Evolutionary conservation across 306 rosid species (phyloP).

Genomic region (Gleditsia sinensis): DNA sequence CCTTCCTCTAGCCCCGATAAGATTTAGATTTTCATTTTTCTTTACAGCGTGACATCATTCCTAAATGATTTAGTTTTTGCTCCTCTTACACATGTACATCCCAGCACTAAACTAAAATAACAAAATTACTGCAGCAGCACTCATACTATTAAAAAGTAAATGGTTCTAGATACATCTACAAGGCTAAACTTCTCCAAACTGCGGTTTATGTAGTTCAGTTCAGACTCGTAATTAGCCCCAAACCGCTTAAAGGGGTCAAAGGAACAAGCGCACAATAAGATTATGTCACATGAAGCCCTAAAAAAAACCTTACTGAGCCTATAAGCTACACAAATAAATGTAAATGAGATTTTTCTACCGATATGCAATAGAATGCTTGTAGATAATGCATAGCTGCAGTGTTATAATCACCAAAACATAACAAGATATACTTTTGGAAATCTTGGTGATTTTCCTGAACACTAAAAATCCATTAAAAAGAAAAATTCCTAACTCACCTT

Average conservation of each 20-base stretch:
- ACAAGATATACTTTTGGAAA: not conserved
- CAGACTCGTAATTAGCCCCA: not conserved
- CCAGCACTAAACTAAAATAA: not conserved
- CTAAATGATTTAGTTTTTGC: not conserved
- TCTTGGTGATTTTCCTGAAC: constrained; percentile 4
- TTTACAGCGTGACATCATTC: not conserved
- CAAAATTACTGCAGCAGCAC: not conserved
- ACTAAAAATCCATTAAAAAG: not conserved
- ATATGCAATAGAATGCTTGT: not conserved
- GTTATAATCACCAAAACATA: not conserved
- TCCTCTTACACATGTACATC: not conserved
- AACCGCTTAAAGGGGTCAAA: not conserved
- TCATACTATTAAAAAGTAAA: not conserved
- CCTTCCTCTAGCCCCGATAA: not conserved
- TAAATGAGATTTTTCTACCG: not conserved
- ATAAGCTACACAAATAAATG: not conserved
- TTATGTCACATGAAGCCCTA: not conserved
- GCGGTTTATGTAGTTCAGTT: not conserved
- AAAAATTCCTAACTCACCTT: not conserved
- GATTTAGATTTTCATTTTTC: not conserved
- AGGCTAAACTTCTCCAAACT: not conserved
- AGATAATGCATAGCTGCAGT: not conserved
- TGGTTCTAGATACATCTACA: not conserved
- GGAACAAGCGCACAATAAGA: not conserved
- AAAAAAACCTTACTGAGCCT: not conserved